Conservation (phyloP, 2,329 filamentous ascomycete species). For the Trichocomaceae sp. region DNA sequence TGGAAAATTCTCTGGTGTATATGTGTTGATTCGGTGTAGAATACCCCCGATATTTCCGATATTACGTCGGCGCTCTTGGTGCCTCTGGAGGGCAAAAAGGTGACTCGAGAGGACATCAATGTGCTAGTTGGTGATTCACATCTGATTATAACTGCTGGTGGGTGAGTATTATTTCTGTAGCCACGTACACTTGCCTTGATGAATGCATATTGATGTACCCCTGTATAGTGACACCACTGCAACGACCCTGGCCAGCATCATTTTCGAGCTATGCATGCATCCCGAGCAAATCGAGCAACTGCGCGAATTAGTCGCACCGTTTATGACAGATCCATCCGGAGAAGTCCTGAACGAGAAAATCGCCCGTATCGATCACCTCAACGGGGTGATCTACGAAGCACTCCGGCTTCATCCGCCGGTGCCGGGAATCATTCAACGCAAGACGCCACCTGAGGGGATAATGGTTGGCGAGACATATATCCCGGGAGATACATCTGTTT, state of each 20-base stretch:
- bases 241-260: conserved; percentile 34
- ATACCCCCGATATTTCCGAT: conserved; percentile 18
- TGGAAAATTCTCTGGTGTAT: background rate
- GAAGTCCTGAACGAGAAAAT: conserved; percentile 13
- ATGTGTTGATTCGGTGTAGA: background rate
- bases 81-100: conserved; percentile 16
- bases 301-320: conserved; percentile 27
- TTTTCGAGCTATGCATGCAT: conserved; percentile 34
- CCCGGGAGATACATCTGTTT: conserved; percentile 22
- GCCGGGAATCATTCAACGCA: conserved; percentile 34
- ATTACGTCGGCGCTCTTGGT: conserved; percentile 22
- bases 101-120: conserved; percentile 18
- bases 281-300: conserved; percentile 25
- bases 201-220: background rate
- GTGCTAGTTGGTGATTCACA: conserved; percentile 24
- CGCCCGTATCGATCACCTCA: conserved; percentile 24
- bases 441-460: conserved; percentile 32
- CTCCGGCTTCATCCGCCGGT: conserved; percentile 39
- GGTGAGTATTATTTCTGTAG: conserved; percentile 12
- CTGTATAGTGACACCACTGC: conserved; percentile 37
- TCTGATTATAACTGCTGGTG: conserved; percentile 26
- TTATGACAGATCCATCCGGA: conserved; percentile 12
- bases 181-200: too few relatives aligned
- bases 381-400: conserved; percentile 41
- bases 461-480: conserved; percentile 29